Conservation (phyloP, 495 filamentous ascomycete genomes). For the Podospora tetraspora region DNA sequence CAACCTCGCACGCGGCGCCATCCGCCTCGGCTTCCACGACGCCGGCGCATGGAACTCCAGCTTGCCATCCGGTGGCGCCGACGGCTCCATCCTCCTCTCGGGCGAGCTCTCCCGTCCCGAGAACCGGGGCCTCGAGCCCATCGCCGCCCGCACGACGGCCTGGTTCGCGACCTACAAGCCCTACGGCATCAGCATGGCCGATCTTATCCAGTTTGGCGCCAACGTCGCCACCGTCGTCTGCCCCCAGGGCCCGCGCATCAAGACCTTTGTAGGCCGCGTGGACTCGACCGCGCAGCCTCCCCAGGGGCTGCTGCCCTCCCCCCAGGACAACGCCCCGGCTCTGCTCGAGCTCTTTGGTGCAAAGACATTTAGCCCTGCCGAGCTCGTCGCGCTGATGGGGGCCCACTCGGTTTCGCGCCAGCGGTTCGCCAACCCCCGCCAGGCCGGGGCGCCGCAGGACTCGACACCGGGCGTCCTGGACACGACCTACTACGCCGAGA, state of each 20-base stretch:
- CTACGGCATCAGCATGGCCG: slow-evolving; percentile 3
- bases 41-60: slow-evolving; percentile 3
- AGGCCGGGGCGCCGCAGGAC: slow-evolving; percentile 3
- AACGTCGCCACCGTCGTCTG: slow-evolving; percentile 7
- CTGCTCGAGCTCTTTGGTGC: slow-evolving; percentile 4
- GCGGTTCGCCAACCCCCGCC: background rate
- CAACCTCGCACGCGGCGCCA: slow-evolving; percentile 1
- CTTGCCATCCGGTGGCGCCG: slow-evolving; percentile 2
- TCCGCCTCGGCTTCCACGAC: slow-evolving; percentile 12
- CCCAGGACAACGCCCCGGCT: background rate
- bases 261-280: background rate
- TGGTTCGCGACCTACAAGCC: slow-evolving; percentile 5
- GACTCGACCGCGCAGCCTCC: slow-evolving; percentile 3
- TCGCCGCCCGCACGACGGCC: slow-evolving; percentile 1
- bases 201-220: slow-evolving; percentile 5
- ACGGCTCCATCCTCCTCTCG: slow-evolving; percentile 9
- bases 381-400: slow-evolving; percentile 7
- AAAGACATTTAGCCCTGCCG: background rate
- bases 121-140: slow-evolving; percentile 6
- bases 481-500: slow-evolving; percentile 3
- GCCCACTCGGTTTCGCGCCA: slow-evolving; percentile 6
- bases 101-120: slow-evolving; percentile 6
- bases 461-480: background rate
- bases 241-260: slow-evolving; percentile 5
- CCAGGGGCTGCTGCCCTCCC: background rate